Conservation (phyloP, 2,329 filamentous ascomycete species). For the Paecilomyces sp. region DNA sequence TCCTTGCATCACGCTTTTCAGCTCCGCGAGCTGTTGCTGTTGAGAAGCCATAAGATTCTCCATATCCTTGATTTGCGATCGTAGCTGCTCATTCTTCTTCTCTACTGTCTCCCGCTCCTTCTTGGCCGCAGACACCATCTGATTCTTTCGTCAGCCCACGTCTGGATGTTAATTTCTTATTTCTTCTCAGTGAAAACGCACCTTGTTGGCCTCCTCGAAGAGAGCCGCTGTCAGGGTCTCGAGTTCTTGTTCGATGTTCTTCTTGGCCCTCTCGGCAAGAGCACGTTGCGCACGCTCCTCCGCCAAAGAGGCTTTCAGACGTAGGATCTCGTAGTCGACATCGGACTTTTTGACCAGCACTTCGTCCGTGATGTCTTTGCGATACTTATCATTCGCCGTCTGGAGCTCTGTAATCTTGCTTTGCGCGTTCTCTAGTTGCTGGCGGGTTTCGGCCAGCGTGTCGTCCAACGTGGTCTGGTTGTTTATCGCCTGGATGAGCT, state of each 20-base stretch:
- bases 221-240: slow-evolving; percentile 84
- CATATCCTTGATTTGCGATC: slow-evolving; percentile 76
- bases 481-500: slow-evolving; percentile 96
- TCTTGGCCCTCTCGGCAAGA: slow-evolving; percentile 70
- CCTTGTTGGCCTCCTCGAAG: slow-evolving; percentile 96
- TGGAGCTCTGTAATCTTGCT: slow-evolving; percentile 65
- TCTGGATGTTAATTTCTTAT: not conserved
- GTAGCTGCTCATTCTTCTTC: slow-evolving; percentile 81
- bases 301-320: slow-evolving; percentile 50
- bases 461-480: slow-evolving; percentile 91
- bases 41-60: slow-evolving; percentile 80
- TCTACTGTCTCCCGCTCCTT: slow-evolving; percentile 74
- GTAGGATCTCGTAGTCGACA: slow-evolving; percentile 64
- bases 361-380: slow-evolving; percentile 62
- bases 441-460: slow-evolving; percentile 69
- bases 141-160: slow-evolving; percentile 9
- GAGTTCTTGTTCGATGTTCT: slow-evolving; percentile 83
- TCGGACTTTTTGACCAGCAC: slow-evolving; percentile 68
- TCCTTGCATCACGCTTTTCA: slow-evolving; percentile 87
- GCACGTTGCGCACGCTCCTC: slow-evolving; percentile 61
- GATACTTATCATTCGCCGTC: slow-evolving; percentile 59
- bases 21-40: slow-evolving; percentile 83
- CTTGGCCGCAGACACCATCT: slow-evolving; percentile 89
- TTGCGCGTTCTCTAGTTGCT: slow-evolving; percentile 70
- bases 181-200: slow-evolving; percentile 22